Evolutionary conservation across 148 eudicot species (phyloP).

Genomic region (Diospyros lotus): DNA sequence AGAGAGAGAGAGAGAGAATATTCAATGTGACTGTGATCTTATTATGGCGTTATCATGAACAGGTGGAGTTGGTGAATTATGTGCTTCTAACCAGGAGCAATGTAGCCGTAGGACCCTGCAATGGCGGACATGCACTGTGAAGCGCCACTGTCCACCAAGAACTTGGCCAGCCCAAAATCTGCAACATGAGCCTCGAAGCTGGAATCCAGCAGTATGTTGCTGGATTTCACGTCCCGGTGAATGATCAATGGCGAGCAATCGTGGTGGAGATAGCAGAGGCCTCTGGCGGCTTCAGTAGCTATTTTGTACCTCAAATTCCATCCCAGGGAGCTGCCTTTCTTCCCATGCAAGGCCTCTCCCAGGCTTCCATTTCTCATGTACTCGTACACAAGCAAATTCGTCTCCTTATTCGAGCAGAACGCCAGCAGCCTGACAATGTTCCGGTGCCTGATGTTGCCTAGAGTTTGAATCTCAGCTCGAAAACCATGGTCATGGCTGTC

Average conservation of each 20-base stretch:
- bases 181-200: slow-evolving; percentile 95
- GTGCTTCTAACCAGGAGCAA: slow-evolving; percentile 74
- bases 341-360: slow-evolving; percentile 86
- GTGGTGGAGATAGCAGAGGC: slow-evolving; percentile 89
- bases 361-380: slow-evolving; percentile 97
- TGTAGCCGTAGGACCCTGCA: slow-evolving; percentile 96
- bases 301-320: slow-evolving; percentile 91
- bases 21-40: too few species aligned
- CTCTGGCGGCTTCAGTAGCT: slow-evolving; percentile 75
- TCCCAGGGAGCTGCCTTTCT: slow-evolving; percentile 63
- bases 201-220: slow-evolving; percentile 66
- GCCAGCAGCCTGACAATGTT: slow-evolving; percentile 83
- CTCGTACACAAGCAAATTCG: slow-evolving; percentile 77
- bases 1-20: background rate
- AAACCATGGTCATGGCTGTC: slow-evolving; percentile 77
- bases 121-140: slow-evolving; percentile 90
- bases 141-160: slow-evolving; percentile 59
- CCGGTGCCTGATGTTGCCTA: slow-evolving; percentile 87
- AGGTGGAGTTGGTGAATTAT: background rate
- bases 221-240: slow-evolving; percentile 91
- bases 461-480: slow-evolving; percentile 74
- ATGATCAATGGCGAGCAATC: slow-evolving; percentile 91
- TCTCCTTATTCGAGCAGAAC: slow-evolving; percentile 76
- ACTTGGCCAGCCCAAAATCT: slow-evolving; percentile 93
- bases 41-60: too few species aligned